Evolutionary conservation across 257 asterid genomes (phyloP).

Genomic region (Solanum lycopersicoides): DNA sequence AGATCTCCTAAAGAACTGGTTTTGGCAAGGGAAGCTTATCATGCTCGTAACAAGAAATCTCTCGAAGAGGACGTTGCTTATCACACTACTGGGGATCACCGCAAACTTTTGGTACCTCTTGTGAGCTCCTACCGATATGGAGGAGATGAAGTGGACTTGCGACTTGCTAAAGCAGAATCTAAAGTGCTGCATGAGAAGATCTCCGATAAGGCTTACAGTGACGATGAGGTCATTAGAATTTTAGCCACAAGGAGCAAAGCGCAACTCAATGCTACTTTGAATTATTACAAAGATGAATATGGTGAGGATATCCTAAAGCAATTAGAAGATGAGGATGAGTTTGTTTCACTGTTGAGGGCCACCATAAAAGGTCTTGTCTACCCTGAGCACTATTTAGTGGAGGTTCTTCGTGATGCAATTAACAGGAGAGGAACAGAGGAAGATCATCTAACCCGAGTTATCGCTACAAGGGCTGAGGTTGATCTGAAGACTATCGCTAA

Average conservation of each 20-base stretch:
- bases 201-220: conserved; percentile 48
- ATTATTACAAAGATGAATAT: conserved; percentile 68
- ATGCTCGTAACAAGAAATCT: conserved; percentile 68
- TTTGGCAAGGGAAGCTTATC: no score
- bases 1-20: no score
- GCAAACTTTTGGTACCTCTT: conserved; percentile 73
- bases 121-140: conserved; percentile 79
- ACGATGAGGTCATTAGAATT: conserved; percentile 77
- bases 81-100: conserved; percentile 75
- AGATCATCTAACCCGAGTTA: conserved; percentile 62
- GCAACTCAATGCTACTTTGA: conserved; percentile 73
- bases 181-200: conserved; percentile 77
- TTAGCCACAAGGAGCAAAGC: conserved; percentile 88
- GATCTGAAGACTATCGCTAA: conserved; percentile 60
- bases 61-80: conserved; percentile 85
- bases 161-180: conserved; percentile 80
- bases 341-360: conserved; percentile 42
- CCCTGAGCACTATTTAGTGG: conserved; percentile 82
- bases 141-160: conserved; percentile 82
- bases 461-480: conserved; percentile 81
- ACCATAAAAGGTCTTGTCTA: conserved; percentile 55
- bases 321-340: conserved; percentile 71
- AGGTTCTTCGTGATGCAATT: conserved; percentile 53
- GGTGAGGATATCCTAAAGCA: conserved; percentile 75
- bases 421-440: conserved; percentile 78